These are phyloP conservation scores for Ogataea sp. DNA, from an alignment of 805 yeast species.

Conservation along the genomic window DNA sequence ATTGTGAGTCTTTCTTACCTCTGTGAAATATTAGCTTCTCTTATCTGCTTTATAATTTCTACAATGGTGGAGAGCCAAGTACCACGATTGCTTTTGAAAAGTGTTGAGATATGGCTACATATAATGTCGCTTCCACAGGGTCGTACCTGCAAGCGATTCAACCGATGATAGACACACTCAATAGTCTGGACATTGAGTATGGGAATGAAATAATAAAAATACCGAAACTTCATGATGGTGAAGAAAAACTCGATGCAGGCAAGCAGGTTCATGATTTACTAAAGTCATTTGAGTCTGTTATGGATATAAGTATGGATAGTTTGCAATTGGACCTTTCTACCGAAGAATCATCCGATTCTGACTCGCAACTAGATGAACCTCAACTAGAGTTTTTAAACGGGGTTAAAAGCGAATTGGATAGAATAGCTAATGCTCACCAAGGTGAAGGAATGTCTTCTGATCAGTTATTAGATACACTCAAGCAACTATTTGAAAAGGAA, in stretches of 20 bases:
- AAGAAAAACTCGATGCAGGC: conserved; percentile 16
- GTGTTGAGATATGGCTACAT: conserved; percentile 43
- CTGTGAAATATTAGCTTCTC: no score
- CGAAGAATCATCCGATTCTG: conserved; percentile 7
- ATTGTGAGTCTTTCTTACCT: no score
- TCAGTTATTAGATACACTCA: conserved; percentile 21
- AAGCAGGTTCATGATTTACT: conserved; percentile 17
- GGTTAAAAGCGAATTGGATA: conserved; percentile 13
- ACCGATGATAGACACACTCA: conserved; percentile 48
- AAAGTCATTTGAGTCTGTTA: conserved; percentile 25
- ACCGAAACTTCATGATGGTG: conserved; percentile 26
- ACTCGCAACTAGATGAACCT: conserved; percentile 5
- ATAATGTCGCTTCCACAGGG: conserved; percentile 56
- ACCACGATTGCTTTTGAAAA: no score
- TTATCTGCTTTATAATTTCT: no score
- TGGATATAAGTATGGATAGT: conserved; percentile 14
- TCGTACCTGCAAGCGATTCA: conserved; percentile 77
- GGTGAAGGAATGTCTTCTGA: conserved; percentile 10
- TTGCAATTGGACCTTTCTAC: conserved; percentile 6
- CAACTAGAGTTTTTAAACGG: conserved; percentile 9
- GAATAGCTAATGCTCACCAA: conserved; percentile 21
- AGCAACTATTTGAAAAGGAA: conserved; percentile 26
- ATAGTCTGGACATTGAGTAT: conserved; percentile 21
- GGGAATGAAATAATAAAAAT: conserved; percentile 13
- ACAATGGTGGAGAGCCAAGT: not conserved